Percentiles rank a stretch among this genome's conserved stretches.
These are phyloP conservation scores for Lentithecium fluviatile DNA, from an alignment of 495 filamentous ascomycete species.

Conservation along the genomic window DNA sequence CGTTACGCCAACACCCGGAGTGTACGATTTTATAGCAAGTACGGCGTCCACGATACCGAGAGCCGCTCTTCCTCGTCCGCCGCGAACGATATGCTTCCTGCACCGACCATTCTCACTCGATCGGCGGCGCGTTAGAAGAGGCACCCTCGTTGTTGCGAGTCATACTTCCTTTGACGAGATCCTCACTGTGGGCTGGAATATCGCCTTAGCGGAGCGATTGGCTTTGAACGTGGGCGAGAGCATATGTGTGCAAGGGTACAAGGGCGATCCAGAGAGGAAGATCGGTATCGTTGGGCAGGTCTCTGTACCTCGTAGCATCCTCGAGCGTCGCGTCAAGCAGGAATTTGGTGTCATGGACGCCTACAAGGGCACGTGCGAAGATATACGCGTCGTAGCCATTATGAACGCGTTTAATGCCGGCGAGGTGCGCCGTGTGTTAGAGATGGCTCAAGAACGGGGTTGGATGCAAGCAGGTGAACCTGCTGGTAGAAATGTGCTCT, in stretches of 20 bases:
- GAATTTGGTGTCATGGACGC: conserved; percentile 23
- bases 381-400: conserved; percentile 25
- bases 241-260: conserved; percentile 29
- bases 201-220: conserved; percentile 15
- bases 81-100: conserved; percentile 24
- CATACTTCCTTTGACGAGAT: conserved; percentile 33
- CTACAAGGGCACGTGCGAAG: neutral
- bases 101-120: conserved; percentile 33
- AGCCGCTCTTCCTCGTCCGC: neutral
- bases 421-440: conserved; percentile 25
- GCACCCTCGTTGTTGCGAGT: conserved; percentile 24
- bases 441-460: neutral
- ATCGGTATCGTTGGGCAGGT: conserved; percentile 28
- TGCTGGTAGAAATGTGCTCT: conserved; percentile 16
- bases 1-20: conserved; percentile 17
- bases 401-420: conserved; percentile 34
- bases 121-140: conserved; percentile 10
- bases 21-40: conserved; percentile 9
- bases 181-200: conserved; percentile 33
- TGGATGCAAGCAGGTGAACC: conserved; percentile 9
- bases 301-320: neutral
- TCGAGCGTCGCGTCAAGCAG: conserved; percentile 5
- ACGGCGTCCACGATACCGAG: neutral
- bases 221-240: conserved; percentile 16
- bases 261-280: conserved; percentile 27